Percentiles rank a stretch among this genome's conserved stretches.
phyloP scores from a whole-genome alignment of 768 basidiomycete genomes.

The Pleurotus cornucopiae region DNA sequence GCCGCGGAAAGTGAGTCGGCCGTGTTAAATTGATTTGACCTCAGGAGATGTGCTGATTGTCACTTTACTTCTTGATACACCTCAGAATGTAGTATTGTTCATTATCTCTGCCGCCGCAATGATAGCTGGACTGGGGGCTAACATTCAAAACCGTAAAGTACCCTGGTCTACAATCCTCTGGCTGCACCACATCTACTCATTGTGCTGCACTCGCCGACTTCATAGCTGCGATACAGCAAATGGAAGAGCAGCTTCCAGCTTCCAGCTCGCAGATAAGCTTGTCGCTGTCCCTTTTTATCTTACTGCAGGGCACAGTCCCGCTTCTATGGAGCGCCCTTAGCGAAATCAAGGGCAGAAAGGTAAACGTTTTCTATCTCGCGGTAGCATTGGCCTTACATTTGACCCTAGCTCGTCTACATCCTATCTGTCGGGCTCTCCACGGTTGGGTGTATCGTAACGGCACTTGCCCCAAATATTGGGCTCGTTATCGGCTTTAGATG shows the following conservation, averaged over 20 bases:
- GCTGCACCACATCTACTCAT: no score
- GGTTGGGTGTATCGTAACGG: slow-evolving; percentile 52
- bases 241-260: slow-evolving; percentile 27
- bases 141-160: slow-evolving; percentile 60
- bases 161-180: no score
- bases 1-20: background rate
- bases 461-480: slow-evolving; percentile 47
- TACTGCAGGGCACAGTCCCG: slow-evolving; percentile 66
- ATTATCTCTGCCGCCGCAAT: slow-evolving; percentile 50
- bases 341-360: slow-evolving; percentile 76
- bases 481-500: slow-evolving; percentile 65
- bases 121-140: slow-evolving; percentile 53
- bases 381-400: background rate
- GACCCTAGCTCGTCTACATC: slow-evolving; percentile 49
- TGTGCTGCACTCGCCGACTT: no score
- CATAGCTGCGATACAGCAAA: slow-evolving; percentile 58
- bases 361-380: slow-evolving; percentile 20
- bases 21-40: background rate
- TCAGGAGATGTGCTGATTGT: background rate
- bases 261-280: background rate
- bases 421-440: slow-evolving; percentile 47
- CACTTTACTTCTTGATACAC: no score
- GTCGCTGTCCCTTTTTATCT: slow-evolving; percentile 62
- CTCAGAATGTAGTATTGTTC: slow-evolving; percentile 41
- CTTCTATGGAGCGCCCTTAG: slow-evolving; percentile 65